A percentile compares a stretch with the other conserved stretches of the same genome.
These are phyloP conservation scores for Alternaria angustiovoidea DNA, from an alignment of 2,329 filamentous ascomycete genomes.

Conservation along the genomic window DNA sequence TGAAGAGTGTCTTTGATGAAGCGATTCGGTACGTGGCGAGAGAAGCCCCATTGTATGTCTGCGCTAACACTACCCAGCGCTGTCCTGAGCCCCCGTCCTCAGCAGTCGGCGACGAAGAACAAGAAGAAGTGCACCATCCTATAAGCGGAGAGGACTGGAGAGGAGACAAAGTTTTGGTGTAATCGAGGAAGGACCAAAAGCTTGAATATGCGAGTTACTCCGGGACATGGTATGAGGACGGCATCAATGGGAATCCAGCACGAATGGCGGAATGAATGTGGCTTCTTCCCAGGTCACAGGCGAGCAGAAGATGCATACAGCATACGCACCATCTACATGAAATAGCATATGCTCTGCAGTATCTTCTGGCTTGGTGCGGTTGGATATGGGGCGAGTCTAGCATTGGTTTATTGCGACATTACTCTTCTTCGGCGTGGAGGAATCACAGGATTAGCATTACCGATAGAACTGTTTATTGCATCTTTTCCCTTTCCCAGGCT, in stretches of 20 bases:
- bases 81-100: conserved; percentile 52
- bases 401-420: conserved; percentile 31
- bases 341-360: conserved; percentile 27
- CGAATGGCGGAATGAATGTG: conserved; percentile 7
- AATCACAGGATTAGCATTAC: conserved; percentile 37
- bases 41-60: background rate
- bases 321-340: conserved; percentile 27
- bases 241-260: conserved; percentile 9
- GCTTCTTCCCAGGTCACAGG: background rate
- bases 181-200: conserved; percentile 25
- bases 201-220: conserved; percentile 31
- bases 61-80: conserved; percentile 44
- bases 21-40: conserved; percentile 81
- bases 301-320: conserved; percentile 9
- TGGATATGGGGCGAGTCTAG: conserved; percentile 26
- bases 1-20: conserved; percentile 99
- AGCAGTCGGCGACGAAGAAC: conserved; percentile 35
- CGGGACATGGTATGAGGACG: conserved; percentile 7
- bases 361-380: conserved; percentile 28
- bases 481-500: conserved; percentile 8
- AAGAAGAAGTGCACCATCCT: conserved; percentile 40
- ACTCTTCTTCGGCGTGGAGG: conserved; percentile 43
- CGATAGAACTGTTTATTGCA: conserved; percentile 42
- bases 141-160: conserved; percentile 23
- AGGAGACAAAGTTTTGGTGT: conserved; percentile 27